Evolutionary conservation across 2,329 filamentous ascomycete genomes (phyloP), one percentile per base, ranked within the genome.

Genomic region (Botryotinia globosa): DNA sequence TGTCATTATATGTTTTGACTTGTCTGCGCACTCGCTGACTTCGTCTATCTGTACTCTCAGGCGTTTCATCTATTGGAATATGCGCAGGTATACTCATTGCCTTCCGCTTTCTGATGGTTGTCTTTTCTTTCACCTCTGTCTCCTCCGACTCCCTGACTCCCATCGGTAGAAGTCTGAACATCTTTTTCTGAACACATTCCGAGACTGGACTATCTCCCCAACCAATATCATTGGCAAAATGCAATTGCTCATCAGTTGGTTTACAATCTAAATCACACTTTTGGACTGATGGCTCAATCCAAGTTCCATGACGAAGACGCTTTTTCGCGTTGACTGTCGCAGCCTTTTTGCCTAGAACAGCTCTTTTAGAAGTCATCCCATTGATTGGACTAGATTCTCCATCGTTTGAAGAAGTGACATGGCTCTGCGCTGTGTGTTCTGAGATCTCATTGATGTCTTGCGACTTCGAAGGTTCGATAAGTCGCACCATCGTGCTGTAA

Each of bases 261-360:
- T 3, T 29, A 7, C n/a, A 29, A 16, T 54, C 51, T 4, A 54
- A 7, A 14, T 54, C n/a, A 29, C 14, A 29, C 51, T 29, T 6
- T 54, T 29, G 18, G 14, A 25, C 51, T 54, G 51, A 18, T 29
- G 51, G 51, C 8, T 54, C 51, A 29, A 29, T 54, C n/a, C 51
- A 54, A 16, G 8, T 29, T 6, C 51, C 51, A 54, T 29, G 5
- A 16, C 18, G 14, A 18, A 29, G 18, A 29, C n/a, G n/a, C n/a
- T 18, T 8, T 54, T 7, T 29, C n/a, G n/a, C n/a, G 6, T 54
- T 54, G 7, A 6, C 0, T n/a, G 0, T 29, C 29, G 25, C 51
- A 8, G 4, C n/a, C 0, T 54, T 29, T 2, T 6, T 18, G n/a
- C n/a, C 14, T 29, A 1, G 14, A 29, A 54, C 18, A 0, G 6